Base-by-base conservation (phyloP, 306 rosid genomes). In the Aeschynomene evenia region DNA sequence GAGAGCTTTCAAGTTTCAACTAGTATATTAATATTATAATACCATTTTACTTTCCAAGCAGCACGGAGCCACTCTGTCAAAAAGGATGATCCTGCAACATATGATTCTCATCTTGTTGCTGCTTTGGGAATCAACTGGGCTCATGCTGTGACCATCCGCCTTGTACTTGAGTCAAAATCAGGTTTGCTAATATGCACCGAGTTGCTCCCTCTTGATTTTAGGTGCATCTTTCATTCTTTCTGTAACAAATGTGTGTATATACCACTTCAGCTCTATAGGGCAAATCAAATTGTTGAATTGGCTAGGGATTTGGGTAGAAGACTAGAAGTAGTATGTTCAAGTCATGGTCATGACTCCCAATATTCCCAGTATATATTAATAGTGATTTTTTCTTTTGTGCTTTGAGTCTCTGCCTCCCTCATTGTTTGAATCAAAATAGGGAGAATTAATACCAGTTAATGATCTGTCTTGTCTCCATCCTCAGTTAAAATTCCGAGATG, bases 91-190 rank as follows among this genome's bases (percentile, higher is more conserved):
- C 73, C 60, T 40, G 60, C 79, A 65, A 72, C 84, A 69, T 81
- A 82, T 66, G 97, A 86, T 58, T 90, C 91, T 85, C 91, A 85
- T 80, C 93, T 93, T 71, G 96, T 93, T 80, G 93, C 97, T 77
- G 98, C 96, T 63, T 79, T 93, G 93, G 98, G 98, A 20, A 80
- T 88, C 82, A 82, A 91, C 46, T 93, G 98, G 97, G 96, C 98
- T 81, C 98, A 90, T 85, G 85, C 98, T 29, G 96, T 86, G 73
- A 90, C 98, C 80, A 83, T 93, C 64, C 97, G 96, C 52, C 89
- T 93, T 57, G 91, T 93, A 72, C 96, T 93, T 76, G 97, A 90
- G 76, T 72, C 96, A 73, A 84, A 77, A 81, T 86, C 90, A 77
- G 98, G 98, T 93, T 63, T 19, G 22, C 45, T 72, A 56, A 20